A percentile compares a stretch with the other conserved stretches of the same genome.
Evolutionary conservation across 2,329 filamentous ascomycete species (phyloP).

Genomic region (Pseudocercospora vitis): DNA sequence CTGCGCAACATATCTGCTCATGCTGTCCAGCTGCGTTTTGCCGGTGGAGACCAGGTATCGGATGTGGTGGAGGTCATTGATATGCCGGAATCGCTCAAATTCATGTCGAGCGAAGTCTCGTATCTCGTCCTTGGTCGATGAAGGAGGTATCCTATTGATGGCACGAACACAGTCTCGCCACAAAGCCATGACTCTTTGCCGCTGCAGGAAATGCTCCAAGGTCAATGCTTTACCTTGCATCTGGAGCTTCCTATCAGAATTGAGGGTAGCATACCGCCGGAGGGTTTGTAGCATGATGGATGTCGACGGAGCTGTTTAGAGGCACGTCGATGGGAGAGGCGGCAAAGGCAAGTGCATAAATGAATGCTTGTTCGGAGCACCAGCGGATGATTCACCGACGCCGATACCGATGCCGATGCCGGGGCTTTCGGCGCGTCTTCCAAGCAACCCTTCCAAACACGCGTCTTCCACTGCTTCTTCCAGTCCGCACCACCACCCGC

Average conservation of each 20-base stretch:
- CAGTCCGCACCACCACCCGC: too few relatives aligned
- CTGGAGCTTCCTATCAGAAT: conserved; percentile 33
- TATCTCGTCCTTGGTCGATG: conserved; percentile 46
- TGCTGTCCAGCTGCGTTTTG: conserved; percentile 53
- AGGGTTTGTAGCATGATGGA: conserved; percentile 20
- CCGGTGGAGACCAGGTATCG: conserved; percentile 52
- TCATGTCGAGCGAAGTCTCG: conserved; percentile 50
- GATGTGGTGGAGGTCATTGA: conserved; percentile 50
- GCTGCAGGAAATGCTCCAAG: conserved; percentile 51
- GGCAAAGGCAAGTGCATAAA: neutral
- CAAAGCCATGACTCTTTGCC: conserved; percentile 47
- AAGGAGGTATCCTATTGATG: conserved; percentile 40
- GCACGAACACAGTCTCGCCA: conserved; percentile 51
- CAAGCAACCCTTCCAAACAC: too few relatives aligned
- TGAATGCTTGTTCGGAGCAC: neutral
- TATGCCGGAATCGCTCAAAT: conserved; percentile 49
- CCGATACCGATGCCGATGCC: neutral
- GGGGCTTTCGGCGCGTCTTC: neutral
- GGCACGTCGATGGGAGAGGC: neutral
- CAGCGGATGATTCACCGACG: neutral
- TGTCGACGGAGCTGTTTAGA: neutral
- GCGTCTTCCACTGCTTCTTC: conserved; percentile 2
- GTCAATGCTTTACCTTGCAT: conserved; percentile 37
- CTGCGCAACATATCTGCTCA: conserved; percentile 46
- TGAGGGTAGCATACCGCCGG: conserved; percentile 34